Percentiles rank a stretch among this genome's conserved stretches.
These are phyloP conservation scores for Hylodesmum podocarpum DNA, from an alignment of 306 rosid genomes.

Conservation along the genomic window DNA sequence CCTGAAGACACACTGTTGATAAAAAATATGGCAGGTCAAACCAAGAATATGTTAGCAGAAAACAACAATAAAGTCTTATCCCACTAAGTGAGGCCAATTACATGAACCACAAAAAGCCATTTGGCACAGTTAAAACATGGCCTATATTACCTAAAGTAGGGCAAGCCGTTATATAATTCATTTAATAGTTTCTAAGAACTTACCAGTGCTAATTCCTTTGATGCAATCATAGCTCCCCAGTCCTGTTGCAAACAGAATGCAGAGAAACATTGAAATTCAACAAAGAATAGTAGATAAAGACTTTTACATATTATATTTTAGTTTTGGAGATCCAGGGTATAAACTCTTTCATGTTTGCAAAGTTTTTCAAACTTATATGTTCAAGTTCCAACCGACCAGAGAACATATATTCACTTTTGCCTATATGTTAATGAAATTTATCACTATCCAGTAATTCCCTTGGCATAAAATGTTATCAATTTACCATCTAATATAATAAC, in stretches of 20 bases:
- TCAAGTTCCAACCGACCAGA: not conserved
- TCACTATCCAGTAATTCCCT: not conserved
- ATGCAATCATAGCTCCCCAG: conserved; percentile 28
- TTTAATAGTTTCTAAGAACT: conserved; percentile 32
- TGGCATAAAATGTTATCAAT: conserved; percentile 14
- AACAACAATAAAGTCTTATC: too few species aligned
- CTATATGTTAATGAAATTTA: conserved; percentile 18
- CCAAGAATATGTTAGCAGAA: conserved; percentile 13
- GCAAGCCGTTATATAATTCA: not conserved
- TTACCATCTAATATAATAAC: not conserved
- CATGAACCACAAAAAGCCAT: too few species aligned
- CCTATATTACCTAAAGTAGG: conserved; percentile 3
- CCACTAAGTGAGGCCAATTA: too few species aligned
- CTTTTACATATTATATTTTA: not conserved
- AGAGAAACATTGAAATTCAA: not conserved
- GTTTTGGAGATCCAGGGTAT: not conserved
- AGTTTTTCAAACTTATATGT: conserved; percentile 15
- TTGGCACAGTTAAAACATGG: too few species aligned
- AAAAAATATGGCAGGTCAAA: conserved; percentile 19
- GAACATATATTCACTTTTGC: conserved; percentile 1
- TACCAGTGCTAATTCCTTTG: conserved; percentile 63
- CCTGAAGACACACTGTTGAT: conserved; percentile 2
- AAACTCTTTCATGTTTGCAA: conserved; percentile 11
- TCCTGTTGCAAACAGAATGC: conserved; percentile 46
- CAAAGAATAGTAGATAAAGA: conserved; percentile 2